Conservation (phyloP, 768 basidiomycete genomes). For the Phaffia tasmanica region DNA sequence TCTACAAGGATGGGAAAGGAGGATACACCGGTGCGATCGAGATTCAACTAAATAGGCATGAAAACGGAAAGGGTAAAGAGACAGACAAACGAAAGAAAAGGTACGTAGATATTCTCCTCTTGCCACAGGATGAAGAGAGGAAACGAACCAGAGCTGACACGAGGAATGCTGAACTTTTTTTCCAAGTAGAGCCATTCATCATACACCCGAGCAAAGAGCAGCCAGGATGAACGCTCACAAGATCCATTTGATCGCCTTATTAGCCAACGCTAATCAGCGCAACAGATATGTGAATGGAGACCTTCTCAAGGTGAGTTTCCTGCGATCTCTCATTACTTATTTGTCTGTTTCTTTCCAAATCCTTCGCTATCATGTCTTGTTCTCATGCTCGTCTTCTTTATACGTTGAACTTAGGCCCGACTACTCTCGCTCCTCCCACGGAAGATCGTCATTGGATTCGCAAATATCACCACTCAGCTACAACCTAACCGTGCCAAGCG, state of each 20-base stretch:
- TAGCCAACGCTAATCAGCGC: constrained; percentile 60
- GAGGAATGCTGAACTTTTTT: neutral
- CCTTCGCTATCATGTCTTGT: neutral
- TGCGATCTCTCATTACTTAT: constrained; percentile 16
- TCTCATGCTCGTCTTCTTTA: neutral
- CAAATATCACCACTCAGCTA: constrained; percentile 65
- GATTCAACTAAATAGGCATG: constrained; percentile 12
- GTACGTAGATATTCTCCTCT: neutral
- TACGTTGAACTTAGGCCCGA: constrained; percentile 52
- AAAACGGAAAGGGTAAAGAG: neutral
- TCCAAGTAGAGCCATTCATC: neutral
- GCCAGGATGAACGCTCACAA: constrained; percentile 74
- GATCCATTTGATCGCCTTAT: constrained; percentile 69
- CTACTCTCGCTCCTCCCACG: constrained; percentile 77
- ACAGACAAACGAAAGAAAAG: constrained; percentile 12
- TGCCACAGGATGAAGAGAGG: neutral
- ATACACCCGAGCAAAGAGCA: constrained; percentile 53
- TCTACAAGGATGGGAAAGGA: constrained; percentile 24
- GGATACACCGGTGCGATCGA: constrained; percentile 11
- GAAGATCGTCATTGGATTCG: constrained; percentile 65
- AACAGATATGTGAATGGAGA: constrained; percentile 77
- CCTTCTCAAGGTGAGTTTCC: constrained; percentile 59
- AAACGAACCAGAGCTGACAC: neutral
- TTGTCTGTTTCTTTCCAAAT: neutral
- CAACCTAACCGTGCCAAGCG: constrained; percentile 70